Conservation (phyloP, 2,329 filamentous ascomycete genomes). For the Pseudogymnoascus sp. region DNA sequence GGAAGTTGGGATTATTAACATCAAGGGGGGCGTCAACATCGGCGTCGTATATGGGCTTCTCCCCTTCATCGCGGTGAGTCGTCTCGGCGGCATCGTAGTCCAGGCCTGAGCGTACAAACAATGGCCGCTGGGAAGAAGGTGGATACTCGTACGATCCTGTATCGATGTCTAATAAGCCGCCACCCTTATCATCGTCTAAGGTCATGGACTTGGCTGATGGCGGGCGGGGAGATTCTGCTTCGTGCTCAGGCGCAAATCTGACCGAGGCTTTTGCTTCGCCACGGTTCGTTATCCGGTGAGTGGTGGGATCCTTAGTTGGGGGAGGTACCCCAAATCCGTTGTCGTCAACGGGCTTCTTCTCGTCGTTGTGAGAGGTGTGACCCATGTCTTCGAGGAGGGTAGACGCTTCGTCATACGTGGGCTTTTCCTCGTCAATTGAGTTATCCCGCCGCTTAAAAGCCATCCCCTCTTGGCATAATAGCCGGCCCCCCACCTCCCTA, state of each 20-base stretch:
- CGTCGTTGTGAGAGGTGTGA: background rate
- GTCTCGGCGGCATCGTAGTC: background rate
- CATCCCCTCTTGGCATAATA: background rate
- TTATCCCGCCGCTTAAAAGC: background rate
- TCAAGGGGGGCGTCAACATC: too few species aligned
- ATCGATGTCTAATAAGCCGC: background rate
- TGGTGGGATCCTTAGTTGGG: background rate
- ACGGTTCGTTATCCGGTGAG: background rate
- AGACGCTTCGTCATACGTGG: background rate
- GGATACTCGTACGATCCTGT: background rate
- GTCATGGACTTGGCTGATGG: background rate
- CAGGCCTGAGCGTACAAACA: background rate
- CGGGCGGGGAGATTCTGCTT: background rate
- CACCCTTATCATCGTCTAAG: background rate
- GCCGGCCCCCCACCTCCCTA: background rate
- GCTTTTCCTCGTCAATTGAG: background rate
- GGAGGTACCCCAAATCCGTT: background rate
- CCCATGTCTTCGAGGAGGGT: background rate
- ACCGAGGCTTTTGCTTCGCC: background rate
- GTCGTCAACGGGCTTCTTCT: background rate
- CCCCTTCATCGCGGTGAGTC: background rate
- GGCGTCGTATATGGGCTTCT: background rate
- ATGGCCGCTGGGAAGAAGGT: background rate
- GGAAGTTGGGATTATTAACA: too few species aligned
- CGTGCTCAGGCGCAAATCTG: background rate